phyloP scores from a whole-genome alignment of 75 land plant species.

The Pseudotsuga menziesii region DNA sequence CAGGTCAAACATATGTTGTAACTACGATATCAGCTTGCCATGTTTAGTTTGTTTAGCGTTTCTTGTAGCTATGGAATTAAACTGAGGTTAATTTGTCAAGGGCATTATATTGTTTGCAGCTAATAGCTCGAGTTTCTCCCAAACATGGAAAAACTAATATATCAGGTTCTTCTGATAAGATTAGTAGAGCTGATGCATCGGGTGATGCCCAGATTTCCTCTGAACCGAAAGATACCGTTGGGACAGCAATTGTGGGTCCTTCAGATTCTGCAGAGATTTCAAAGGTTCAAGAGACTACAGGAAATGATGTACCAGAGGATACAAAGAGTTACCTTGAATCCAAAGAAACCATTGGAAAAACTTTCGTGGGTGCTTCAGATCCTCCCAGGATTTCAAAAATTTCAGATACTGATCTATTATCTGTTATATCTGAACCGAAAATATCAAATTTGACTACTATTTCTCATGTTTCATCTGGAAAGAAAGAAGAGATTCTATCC shows the following conservation, averaged over 20 bases:
- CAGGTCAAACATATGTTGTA: background rate
- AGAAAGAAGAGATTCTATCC: background rate
- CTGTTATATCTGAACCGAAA: background rate
- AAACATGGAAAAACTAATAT: conserved; percentile 5
- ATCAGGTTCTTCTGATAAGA: background rate
- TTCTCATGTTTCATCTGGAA: background rate
- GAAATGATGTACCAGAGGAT: background rate
- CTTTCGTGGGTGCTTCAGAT: background rate
- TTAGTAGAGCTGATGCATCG: background rate
- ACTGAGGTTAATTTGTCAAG: background rate
- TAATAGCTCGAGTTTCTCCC: conserved; percentile 4
- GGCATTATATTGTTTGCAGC: background rate
- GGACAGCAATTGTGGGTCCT: background rate
- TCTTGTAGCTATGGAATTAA: background rate
- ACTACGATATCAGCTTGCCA: too few species aligned
- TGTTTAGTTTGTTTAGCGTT: background rate
- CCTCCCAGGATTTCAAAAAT: background rate
- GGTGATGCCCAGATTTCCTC: background rate
- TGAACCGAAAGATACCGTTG: background rate
- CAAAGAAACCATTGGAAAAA: background rate
- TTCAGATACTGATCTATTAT: background rate
- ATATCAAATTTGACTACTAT: background rate
- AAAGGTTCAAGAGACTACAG: background rate
- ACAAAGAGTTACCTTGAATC: background rate
- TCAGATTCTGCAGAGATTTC: background rate